A percentile compares a stretch with the other conserved stretches of the same genome.
These are phyloP conservation scores for Didymosphaeria variabile DNA, from an alignment of 2,329 filamentous ascomycete species.

Conservation along the genomic window DNA sequence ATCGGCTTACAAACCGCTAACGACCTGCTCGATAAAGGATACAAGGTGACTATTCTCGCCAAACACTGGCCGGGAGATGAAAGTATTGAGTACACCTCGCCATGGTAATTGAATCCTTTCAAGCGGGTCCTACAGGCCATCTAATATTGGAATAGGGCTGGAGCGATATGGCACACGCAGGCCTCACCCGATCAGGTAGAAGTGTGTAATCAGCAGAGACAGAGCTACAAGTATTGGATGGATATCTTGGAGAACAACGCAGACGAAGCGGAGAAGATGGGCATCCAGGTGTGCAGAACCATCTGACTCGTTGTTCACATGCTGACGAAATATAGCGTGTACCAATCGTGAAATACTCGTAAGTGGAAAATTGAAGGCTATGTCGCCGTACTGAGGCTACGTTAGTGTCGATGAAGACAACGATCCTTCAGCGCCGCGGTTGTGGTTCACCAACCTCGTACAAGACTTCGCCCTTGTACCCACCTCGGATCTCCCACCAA, in stretches of 20 bases:
- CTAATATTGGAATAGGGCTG: conserved; percentile 48
- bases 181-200: conserved; percentile 44
- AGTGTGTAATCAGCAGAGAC: conserved; percentile 51
- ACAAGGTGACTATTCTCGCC: conserved; percentile 55
- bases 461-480: conserved; percentile 39
- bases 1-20: conserved; percentile 58
- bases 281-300: conserved; percentile 27
- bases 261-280: conserved; percentile 31
- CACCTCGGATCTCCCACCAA: conserved; percentile 21
- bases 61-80: conserved; percentile 54
- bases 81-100: conserved; percentile 55
- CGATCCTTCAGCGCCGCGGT: conserved; percentile 3
- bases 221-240: conserved; percentile 56
- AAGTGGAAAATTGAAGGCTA: neutral
- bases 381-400: neutral
- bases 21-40: conserved; percentile 52
- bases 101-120: conserved; percentile 45
- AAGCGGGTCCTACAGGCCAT: neutral
- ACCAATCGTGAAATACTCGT: conserved; percentile 15
- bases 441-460: conserved; percentile 54
- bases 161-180: conserved; percentile 59
- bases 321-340: conserved; percentile 5
- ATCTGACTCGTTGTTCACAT: neutral
- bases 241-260: conserved; percentile 36
- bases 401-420: neutral